A percentile compares a stretch with the other conserved stretches of the same genome.
Evolutionary conservation across 2,329 filamentous ascomycete species (phyloP).

Genomic region (Cryphonectria japonica): DNA sequence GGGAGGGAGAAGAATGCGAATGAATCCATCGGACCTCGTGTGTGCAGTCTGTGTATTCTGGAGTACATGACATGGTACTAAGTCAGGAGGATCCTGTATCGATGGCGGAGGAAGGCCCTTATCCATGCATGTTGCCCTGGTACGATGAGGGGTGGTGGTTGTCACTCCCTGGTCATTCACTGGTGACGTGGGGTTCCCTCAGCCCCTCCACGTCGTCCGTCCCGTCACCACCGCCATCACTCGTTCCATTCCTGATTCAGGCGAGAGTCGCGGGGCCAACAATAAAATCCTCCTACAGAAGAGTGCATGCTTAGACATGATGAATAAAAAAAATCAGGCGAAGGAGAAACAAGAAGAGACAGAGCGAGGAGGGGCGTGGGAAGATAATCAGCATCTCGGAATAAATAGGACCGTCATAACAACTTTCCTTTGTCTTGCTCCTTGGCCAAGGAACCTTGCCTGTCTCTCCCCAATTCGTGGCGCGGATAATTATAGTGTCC

Average conservation of each 20-base stretch:
- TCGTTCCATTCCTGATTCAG: not conserved
- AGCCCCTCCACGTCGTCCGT: slow-evolving; percentile 4
- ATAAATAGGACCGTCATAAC: not conserved
- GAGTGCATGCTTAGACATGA: no score
- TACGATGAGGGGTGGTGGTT: not conserved
- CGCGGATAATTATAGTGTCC: no score
- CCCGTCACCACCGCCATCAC: not conserved
- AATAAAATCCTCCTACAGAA: not conserved
- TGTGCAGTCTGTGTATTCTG: not conserved
- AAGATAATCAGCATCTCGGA: not conserved
- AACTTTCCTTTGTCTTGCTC: not conserved
- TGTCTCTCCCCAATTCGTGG: no score
- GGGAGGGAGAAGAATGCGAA: not conserved
- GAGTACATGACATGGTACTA: no score
- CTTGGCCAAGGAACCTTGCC: no score
- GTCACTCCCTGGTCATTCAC: not conserved
- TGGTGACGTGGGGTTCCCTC: slow-evolving; percentile 7
- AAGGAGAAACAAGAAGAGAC: not conserved
- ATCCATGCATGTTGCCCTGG: not conserved
- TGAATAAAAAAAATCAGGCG: no score
- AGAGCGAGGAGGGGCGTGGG: no score
- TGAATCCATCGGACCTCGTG: not conserved
- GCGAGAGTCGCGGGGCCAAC: not conserved
- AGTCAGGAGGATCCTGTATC: not conserved
- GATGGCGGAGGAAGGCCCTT: not conserved